Evolutionary conservation across 371 early-diverging fungal species (phyloP).

Genomic region (Mucor racemosus): DNA sequence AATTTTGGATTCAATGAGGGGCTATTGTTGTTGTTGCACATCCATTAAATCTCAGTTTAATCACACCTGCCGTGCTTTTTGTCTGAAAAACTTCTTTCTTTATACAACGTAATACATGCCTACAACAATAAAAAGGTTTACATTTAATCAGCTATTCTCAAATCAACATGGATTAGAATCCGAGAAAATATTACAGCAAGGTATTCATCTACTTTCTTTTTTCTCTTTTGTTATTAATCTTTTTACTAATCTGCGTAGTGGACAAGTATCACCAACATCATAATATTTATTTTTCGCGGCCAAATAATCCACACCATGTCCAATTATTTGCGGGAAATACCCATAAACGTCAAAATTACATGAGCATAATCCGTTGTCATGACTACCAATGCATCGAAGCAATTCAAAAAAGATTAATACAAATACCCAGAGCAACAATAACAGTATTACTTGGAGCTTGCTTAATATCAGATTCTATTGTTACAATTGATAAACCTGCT

Average conservation of each 20-base stretch:
- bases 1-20: not conserved
- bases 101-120: not conserved
- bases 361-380: not conserved
- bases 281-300: not conserved
- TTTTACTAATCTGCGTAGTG: not conserved
- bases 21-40: not conserved
- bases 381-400: constrained; percentile 5
- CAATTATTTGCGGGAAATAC: not conserved
- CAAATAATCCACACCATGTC: not conserved
- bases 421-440: not conserved
- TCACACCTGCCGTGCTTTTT: not conserved
- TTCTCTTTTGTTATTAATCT: not conserved
- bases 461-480: not conserved
- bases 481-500: not conserved
- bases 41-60: constrained; percentile 1
- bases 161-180: not conserved
- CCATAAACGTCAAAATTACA: not conserved
- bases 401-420: not conserved
- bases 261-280: not conserved
- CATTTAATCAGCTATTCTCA: not conserved
- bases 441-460: not conserved
- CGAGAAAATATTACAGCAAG: not conserved
- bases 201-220: not conserved
- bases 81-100: not conserved
- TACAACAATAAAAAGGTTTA: not conserved